Conservation (phyloP, 345 rosid genomes). For the Laguncularia racemosa region DNA sequence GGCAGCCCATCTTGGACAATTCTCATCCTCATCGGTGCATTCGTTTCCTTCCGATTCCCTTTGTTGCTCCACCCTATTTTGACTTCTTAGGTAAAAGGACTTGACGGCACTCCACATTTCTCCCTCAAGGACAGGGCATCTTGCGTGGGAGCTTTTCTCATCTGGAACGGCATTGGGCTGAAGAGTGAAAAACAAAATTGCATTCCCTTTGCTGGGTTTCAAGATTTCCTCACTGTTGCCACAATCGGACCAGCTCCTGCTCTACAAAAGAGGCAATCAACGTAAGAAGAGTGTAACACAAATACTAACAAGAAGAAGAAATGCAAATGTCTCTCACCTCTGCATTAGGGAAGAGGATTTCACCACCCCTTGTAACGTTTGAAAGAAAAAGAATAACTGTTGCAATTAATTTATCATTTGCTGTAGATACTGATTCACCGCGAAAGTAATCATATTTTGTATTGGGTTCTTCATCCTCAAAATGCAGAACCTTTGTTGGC, state of each 20-base stretch:
- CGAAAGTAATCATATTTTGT: conserved; percentile 43
- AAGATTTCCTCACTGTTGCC: conserved; percentile 27
- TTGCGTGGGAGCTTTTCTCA: conserved; percentile 48
- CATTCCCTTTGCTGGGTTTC: conserved; percentile 73
- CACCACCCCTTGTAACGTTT: conserved; percentile 61
- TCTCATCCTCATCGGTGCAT: conserved; percentile 74
- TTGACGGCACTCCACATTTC: conserved; percentile 69
- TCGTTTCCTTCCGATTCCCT: conserved; percentile 22
- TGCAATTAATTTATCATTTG: conserved; percentile 49
- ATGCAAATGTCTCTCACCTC: conserved; percentile 35
- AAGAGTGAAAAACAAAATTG: conserved; percentile 62
- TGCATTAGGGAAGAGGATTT: conserved; percentile 59
- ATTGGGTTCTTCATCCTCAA: conserved; percentile 36
- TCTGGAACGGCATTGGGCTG: conserved; percentile 51
- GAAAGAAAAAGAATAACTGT: conserved; percentile 70
- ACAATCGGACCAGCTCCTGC: conserved; percentile 53
- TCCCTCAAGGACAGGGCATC: conserved; percentile 78
- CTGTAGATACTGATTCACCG: conserved; percentile 24
- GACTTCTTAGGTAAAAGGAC: conserved; percentile 37
- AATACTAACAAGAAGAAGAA: background rate
- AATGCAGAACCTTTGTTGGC: conserved; percentile 40
- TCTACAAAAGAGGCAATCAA: conserved; percentile 30
- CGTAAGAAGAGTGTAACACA: background rate
- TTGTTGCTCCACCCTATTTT: conserved; percentile 9
- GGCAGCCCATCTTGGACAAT: conserved; percentile 70